Base-by-base conservation (phyloP, 2,329 filamentous ascomycete genomes). In the Aspergillus sp. region DNA sequence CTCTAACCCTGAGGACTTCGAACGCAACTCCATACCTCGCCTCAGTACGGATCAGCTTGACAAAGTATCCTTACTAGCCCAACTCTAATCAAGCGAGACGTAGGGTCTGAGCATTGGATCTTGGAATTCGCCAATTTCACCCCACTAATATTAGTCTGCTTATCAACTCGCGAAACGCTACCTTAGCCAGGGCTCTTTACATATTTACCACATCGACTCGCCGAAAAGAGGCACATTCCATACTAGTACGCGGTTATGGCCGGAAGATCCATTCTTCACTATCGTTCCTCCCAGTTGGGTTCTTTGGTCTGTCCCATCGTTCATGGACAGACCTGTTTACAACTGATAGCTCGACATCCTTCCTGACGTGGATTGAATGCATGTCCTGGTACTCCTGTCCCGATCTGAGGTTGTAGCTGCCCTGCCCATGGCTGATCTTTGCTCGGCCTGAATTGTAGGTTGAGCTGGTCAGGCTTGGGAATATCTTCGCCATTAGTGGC, bases 221-320 rank as follows among this genome's bases (percentile, higher is more conserved):
- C 27, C 9, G 8, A 9, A 11, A 9, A 1, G 9, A 31, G 27
- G 27, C 27, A 31, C 24, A 11, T 31, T 31, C 4, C 27, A 31
- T 9, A 24, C 19, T 23, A 14, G 9, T 6, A 11, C 23, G 12
- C 6, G 39, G 19, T 52, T 43, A 56, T 33, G 54, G 39, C 9
- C 33, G 53, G 23, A 56, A 52, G 21, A 52, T 51, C 54, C 33
- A 56, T n/a, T 56, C 54, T 19, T 56, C 54, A 23, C 54, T 56
- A 45, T 52, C 53, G 17, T 45, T 14, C 27, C 45, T 49, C 19
- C 45, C 53, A 46, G 45, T 31, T 11, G n/a, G 21, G n/a, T 33
- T 31, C 37, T 7, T 8, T 15, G 35, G 46, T 27, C 31, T 33
- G 15, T 46, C 27, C 45, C 45, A 52, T 41, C 40, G 17, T 35